Percentiles rank a stretch among this genome's conserved stretches.
Conservation (phyloP, 2,329 filamentous ascomycete species). For the Fusarium sacchari region DNA sequence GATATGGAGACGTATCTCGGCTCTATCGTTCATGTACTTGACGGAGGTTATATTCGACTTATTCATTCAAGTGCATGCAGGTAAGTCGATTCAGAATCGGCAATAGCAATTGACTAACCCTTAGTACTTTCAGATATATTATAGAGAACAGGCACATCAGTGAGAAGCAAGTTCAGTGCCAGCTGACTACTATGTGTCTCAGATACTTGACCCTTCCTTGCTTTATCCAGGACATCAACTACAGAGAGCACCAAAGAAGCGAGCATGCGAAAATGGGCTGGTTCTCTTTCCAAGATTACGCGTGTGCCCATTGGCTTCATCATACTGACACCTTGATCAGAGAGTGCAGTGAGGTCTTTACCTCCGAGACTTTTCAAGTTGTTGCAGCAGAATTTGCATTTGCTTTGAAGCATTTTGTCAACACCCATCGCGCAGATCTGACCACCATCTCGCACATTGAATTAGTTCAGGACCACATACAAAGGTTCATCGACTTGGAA, state of each 20-base stretch:
- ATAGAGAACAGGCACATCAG: background rate
- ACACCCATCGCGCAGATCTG: accelerated
- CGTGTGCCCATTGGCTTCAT: background rate
- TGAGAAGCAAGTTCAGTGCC: background rate
- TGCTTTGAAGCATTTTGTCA: background rate
- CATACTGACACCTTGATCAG: background rate
- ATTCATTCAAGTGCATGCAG: background rate
- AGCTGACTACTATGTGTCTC: background rate
- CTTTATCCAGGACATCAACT: background rate
- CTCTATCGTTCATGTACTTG: background rate
- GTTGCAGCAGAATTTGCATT: background rate
- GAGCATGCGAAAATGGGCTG: background rate
- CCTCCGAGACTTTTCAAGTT: accelerated
- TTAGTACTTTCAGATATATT: background rate
- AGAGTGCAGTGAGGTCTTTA: background rate
- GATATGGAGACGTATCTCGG: conserved; percentile 7
- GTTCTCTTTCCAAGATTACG: conserved; percentile 12
- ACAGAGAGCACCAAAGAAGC: background rate
- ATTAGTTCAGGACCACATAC: accelerated
- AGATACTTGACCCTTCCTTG: background rate
- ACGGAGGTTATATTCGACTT: background rate
- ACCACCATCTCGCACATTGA: accelerated
- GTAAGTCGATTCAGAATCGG: accelerated
- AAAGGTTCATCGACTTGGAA: accelerated
- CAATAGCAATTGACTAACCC: accelerated